phyloP scores from a whole-genome alignment of 2,329 filamentous ascomycete genomes.

The Pseudovirgaria hyperparasitica region DNA sequence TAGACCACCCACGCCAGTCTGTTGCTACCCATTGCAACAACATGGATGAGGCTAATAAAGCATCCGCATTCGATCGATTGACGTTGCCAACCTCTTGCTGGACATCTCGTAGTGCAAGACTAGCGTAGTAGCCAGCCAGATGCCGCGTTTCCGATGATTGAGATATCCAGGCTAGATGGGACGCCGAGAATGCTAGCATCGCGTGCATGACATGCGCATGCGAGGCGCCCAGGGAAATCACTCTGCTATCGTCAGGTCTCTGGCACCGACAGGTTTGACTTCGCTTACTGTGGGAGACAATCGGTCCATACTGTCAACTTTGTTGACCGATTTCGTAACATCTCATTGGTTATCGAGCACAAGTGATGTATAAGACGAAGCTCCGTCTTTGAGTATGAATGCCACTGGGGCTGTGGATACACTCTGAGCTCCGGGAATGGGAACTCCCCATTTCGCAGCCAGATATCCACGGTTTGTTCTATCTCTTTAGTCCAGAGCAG shows the following conservation, averaged over 20 bases:
- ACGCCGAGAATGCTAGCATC: conserved; percentile 84
- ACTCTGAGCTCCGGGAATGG: conserved; percentile 73
- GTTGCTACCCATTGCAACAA: conserved; percentile 92
- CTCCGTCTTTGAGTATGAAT: conserved; percentile 62
- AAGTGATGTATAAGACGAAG: conserved; percentile 85
- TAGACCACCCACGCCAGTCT: conserved; percentile 92
- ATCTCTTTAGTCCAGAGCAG: conserved; percentile 81
- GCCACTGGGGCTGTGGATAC: conserved; percentile 60
- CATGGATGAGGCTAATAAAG: conserved; percentile 80
- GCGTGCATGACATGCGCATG: conserved; percentile 90
- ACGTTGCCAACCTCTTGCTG: conserved; percentile 80
- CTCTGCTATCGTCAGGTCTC: conserved; percentile 37
- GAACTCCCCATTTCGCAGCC: conserved; percentile 73
- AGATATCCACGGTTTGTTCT: conserved; percentile 66
- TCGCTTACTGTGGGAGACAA: conserved; percentile 76
- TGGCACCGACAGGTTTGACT: conserved; percentile 15
- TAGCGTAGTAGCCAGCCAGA: conserved; percentile 80
- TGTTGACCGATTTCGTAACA: conserved; percentile 63
- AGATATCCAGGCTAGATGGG: conserved; percentile 81
- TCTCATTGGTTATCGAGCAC: conserved; percentile 70
- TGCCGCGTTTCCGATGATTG: conserved; percentile 75
- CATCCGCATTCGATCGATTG: conserved; percentile 76
- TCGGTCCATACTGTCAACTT: conserved; percentile 86
- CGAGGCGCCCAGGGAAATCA: conserved; percentile 68
- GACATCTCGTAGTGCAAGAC: conserved; percentile 72